These are phyloP conservation scores for Malassezia yamatoensis DNA, from an alignment of 1,284 basidiomycete genomes.

Conservation along the genomic window DNA sequence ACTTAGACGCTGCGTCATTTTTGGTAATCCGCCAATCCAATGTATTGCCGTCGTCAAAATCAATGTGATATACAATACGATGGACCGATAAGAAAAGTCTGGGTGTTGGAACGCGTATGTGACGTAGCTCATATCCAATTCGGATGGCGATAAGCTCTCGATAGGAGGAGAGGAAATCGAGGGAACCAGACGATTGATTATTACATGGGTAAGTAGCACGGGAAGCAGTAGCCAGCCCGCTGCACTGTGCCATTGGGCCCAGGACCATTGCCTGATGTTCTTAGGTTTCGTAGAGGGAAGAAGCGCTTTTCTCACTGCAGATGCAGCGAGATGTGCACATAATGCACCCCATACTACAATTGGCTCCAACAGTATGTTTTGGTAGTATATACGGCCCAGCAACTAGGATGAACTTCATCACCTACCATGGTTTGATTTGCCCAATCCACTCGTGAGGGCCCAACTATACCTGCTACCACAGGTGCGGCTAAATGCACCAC, in stretches of 20 bases:
- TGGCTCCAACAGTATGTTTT: constrained; percentile 27
- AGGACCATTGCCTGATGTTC: not conserved
- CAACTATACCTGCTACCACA: constrained; percentile 16
- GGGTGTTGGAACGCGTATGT: constrained; percentile 12
- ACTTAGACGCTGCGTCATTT: not conserved
- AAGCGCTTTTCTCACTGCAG: constrained; percentile 11
- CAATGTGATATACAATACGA: constrained; percentile 3
- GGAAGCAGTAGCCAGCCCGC: constrained; percentile 28
- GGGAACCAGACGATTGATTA: constrained; percentile 29
- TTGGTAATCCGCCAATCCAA: constrained; percentile 2
- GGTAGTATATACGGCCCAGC: constrained; percentile 38
- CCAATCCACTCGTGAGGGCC: not conserved
- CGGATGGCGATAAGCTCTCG: constrained; percentile 25
- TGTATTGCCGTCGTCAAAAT: constrained; percentile 7
- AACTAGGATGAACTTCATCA: constrained; percentile 15
- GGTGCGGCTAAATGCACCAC: constrained; percentile 25
- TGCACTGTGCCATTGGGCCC: constrained; percentile 12
- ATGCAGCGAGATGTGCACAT: constrained; percentile 21
- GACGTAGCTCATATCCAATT: constrained; percentile 39
- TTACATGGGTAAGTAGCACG: constrained; percentile 21
- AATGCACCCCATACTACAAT: constrained; percentile 28
- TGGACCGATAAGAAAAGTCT: not conserved
- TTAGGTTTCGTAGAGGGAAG: constrained; percentile 9
- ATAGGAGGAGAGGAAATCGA: constrained; percentile 18
- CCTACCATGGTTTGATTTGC: constrained; percentile 13